Evolutionary conservation across 495 filamentous ascomycete genomes (phyloP).

Genomic region (Penicillium paradoxum): DNA sequence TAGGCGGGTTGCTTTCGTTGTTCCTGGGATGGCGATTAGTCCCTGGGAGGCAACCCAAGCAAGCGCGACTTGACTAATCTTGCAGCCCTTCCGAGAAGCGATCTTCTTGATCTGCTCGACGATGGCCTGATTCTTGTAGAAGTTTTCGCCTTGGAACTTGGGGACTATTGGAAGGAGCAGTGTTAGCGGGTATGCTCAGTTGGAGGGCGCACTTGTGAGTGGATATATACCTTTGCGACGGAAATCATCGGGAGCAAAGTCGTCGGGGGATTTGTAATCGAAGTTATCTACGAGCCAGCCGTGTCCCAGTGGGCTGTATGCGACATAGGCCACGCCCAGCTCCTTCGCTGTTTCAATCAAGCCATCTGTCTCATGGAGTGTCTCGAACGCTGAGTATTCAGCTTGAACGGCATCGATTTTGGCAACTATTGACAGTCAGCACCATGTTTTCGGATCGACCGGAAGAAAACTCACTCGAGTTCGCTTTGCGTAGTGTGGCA

Average conservation of each 20-base stretch:
- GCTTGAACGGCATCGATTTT: constrained; percentile 49
- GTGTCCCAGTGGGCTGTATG: constrained; percentile 43
- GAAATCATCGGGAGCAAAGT: constrained; percentile 43
- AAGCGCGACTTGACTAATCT: constrained; percentile 38
- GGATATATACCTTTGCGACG: constrained; percentile 28
- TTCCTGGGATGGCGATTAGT: constrained; percentile 45
- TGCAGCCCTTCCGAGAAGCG: constrained; percentile 34
- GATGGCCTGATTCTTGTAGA: constrained; percentile 44
- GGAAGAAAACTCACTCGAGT: constrained; percentile 28
- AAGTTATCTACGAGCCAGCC: constrained; percentile 46
- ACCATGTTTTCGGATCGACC: neutral
- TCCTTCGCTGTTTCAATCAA: constrained; percentile 39
- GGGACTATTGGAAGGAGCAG: constrained; percentile 24
- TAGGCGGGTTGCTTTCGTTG: constrained; percentile 39
- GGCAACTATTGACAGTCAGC: constrained; percentile 32
- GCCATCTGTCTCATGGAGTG: constrained; percentile 39
- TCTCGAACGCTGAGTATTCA: constrained; percentile 49
- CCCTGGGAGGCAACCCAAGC: constrained; percentile 46
- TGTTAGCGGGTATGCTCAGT: neutral
- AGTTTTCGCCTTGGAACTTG: constrained; percentile 49
- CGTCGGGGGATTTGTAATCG: constrained; percentile 37
- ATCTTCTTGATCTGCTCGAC: constrained; percentile 43
- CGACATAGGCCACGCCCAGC: constrained; percentile 39
- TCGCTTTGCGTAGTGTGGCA: constrained; percentile 39
- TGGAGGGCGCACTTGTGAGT: neutral